Evolutionary conservation across 1,284 basidiomycete genomes (phyloP).

Genomic region (Abortiporus biennis): DNA sequence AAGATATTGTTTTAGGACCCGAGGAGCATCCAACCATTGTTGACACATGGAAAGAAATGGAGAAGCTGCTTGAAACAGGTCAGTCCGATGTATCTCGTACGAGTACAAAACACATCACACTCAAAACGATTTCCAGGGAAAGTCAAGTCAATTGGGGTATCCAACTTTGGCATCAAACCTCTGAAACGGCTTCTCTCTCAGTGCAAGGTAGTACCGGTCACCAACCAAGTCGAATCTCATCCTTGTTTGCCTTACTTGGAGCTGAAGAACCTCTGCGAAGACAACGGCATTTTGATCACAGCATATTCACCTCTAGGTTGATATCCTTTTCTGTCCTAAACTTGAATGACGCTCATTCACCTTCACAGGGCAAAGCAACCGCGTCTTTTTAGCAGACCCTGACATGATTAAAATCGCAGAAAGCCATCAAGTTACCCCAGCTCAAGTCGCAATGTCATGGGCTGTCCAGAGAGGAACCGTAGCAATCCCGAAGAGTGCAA

Average conservation of each 20-base stretch:
- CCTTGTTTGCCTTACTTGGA: conserved; percentile 51
- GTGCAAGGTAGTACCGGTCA: conserved; percentile 43
- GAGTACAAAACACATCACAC: neutral
- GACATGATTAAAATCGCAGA: conserved; percentile 38
- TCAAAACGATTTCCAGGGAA: conserved; percentile 21
- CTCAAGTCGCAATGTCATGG: conserved; percentile 49
- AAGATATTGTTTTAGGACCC: conserved; percentile 23
- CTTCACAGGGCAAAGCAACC: conserved; percentile 11
- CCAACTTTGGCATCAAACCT: conserved; percentile 60
- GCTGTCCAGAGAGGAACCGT: conserved; percentile 34
- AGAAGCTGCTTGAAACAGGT: conserved; percentile 42
- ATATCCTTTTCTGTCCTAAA: conserved; percentile 2
- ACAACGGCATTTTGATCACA: conserved; percentile 55
- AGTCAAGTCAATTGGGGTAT: conserved; percentile 59
- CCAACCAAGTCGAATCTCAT: conserved; percentile 63
- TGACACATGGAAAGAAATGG: conserved; percentile 59
- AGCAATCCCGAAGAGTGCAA: conserved; percentile 46
- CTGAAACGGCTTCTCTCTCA: conserved; percentile 34
- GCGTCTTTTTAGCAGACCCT: conserved; percentile 18
- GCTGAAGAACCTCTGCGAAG: conserved; percentile 48
- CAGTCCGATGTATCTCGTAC: neutral
- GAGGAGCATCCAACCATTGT: conserved; percentile 40
- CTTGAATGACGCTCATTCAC: neutral
- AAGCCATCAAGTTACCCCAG: conserved; percentile 34
- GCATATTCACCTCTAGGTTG: conserved; percentile 64